phyloP scores from a whole-genome alignment of 306 rosid species.

The Trifolium fragiferum region DNA sequence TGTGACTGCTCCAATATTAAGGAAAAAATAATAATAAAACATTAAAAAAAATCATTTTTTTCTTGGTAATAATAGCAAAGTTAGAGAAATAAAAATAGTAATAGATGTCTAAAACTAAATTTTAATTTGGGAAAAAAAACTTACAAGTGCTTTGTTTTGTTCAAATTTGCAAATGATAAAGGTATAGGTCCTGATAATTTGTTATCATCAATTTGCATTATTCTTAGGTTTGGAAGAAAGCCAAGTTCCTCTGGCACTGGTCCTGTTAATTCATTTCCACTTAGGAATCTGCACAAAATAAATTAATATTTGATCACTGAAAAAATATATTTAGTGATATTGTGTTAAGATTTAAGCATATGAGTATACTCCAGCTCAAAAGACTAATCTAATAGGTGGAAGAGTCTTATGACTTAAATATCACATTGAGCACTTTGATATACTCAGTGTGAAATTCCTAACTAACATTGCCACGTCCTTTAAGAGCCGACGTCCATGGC shows the following conservation, averaged over 20 bases:
- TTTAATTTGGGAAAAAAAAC: neutral
- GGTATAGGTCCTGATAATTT: conserved; percentile 25
- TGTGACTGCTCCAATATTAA: conserved; percentile 71
- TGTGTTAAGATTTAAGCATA: too few species aligned
- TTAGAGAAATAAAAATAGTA: neutral
- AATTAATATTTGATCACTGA: neutral
- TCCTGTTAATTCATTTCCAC: conserved; percentile 19
- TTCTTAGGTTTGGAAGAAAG: neutral
- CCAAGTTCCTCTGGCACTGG: conserved; percentile 5
- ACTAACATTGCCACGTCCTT: too few species aligned
- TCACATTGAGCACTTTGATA: too few species aligned
- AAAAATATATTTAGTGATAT: too few species aligned
- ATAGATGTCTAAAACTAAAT: neutral
- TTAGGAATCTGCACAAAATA: neutral
- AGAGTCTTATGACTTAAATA: too few species aligned
- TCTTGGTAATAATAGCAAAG: neutral
- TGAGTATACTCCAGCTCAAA: too few species aligned
- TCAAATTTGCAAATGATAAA: conserved; percentile 21
- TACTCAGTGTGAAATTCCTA: too few species aligned
- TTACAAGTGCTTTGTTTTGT: conserved; percentile 9
- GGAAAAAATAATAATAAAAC: conserved; percentile 8
- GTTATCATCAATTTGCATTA: conserved; percentile 13
- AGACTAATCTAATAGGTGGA: too few species aligned
- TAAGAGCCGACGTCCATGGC: too few species aligned
- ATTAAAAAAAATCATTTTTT: conserved; percentile 33